These are phyloP conservation scores for Haemoproteus tartakovskyi DNA, from an alignment of 169 alveolate genomes.

Conservation along the genomic window DNA sequence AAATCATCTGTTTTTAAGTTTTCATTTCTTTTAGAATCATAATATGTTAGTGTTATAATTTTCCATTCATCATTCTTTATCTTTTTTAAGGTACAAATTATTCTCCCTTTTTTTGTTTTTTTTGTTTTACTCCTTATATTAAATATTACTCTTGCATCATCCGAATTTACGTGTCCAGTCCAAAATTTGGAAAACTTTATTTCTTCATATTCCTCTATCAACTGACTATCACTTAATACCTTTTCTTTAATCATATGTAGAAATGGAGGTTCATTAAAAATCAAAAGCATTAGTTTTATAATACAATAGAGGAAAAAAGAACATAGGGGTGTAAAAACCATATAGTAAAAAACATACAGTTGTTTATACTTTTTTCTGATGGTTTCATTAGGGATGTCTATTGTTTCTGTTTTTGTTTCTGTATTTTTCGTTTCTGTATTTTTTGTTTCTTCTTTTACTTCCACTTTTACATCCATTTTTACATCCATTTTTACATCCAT, in stretches of 20 bases:
- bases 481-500: no score
- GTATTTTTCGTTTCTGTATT: not conserved
- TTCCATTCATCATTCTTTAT: constrained; percentile 22
- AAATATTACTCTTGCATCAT: constrained; percentile 11
- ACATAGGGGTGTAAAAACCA: constrained; percentile 7
- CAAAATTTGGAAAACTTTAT: constrained; percentile 20
- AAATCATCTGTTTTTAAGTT: constrained; percentile 43
- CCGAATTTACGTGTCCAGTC: constrained; percentile 33
- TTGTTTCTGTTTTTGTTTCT: not conserved
- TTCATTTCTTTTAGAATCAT: constrained; percentile 34
- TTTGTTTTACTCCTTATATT: constrained; percentile 19
- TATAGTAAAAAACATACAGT: no score
- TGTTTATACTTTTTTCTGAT: not conserved
- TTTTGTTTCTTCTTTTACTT: not conserved
- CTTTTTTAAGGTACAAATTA: constrained; percentile 20
- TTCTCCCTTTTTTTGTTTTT: constrained; percentile 19
- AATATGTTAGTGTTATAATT: constrained; percentile 50
- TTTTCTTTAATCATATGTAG: constrained; percentile 27
- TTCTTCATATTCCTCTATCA: constrained; percentile 34
- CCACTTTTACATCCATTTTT: not conserved
- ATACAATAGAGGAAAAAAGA: constrained; percentile 27
- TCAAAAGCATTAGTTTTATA: constrained; percentile 2
- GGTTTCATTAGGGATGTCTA: no score
- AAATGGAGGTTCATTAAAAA: constrained; percentile 23
- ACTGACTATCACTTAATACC: constrained; percentile 22